A percentile compares a stretch with the other conserved stretches of the same genome.
These are phyloP conservation scores for Salvia hispanica DNA, from an alignment of 257 asterid genomes.

Conservation along the genomic window DNA sequence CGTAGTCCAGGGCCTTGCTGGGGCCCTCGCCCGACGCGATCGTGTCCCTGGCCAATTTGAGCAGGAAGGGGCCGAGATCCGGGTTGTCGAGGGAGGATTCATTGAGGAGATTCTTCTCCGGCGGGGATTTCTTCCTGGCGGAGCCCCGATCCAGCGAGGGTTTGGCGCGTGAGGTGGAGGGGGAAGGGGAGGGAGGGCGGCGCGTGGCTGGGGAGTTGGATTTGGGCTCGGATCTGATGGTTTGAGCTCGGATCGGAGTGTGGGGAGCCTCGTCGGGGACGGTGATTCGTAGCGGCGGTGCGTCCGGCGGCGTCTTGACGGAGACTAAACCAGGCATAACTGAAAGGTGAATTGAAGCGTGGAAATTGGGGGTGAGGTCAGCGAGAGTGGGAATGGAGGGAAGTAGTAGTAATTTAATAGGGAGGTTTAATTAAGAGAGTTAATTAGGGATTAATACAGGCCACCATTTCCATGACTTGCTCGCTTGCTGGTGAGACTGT, in stretches of 20 bases:
- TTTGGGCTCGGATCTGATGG: constrained; percentile 74
- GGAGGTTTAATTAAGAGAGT: constrained; percentile 1
- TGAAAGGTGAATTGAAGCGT: neutral
- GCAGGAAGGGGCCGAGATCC: constrained; percentile 93
- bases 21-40: constrained; percentile 95
- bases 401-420: constrained; percentile 2
- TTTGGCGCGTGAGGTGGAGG: constrained; percentile 86
- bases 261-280: constrained; percentile 49
- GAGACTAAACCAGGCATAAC: constrained; percentile 93
- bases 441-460: constrained; percentile 26
- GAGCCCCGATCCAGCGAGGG: constrained; percentile 92
- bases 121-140: constrained; percentile 81
- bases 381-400: neutral
- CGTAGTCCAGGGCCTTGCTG: constrained; percentile 79
- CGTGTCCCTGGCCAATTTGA: constrained; percentile 88
- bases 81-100: constrained; percentile 93
- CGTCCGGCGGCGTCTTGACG: constrained; percentile 77
- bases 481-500: constrained; percentile 37
- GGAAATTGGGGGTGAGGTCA: neutral
- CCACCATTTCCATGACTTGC: constrained; percentile 30
- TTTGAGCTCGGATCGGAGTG: constrained; percentile 60
- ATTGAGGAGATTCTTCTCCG: constrained; percentile 57
- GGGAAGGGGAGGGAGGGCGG: constrained; percentile 89
- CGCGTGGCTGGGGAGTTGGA: constrained; percentile 70
- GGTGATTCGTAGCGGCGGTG: constrained; percentile 63